phyloP scores from a whole-genome alignment of 805 yeast species.

The Monosporozyma servazzii region DNA sequence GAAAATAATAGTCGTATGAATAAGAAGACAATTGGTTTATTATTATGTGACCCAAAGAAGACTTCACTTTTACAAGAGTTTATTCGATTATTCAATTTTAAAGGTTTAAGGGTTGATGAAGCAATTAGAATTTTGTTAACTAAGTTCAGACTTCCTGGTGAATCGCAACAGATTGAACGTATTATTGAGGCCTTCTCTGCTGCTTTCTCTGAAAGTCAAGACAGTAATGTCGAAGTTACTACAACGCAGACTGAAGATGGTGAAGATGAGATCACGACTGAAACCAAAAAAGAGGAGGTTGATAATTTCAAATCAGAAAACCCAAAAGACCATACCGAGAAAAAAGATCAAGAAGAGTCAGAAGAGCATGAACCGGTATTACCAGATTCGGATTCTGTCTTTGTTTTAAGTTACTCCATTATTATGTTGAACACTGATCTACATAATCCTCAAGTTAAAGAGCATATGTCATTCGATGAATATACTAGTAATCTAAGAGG shows the following conservation, averaged over 20 bases:
- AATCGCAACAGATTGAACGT: constrained; percentile 92
- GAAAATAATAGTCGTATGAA: constrained; percentile 74
- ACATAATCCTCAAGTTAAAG: constrained; percentile 86
- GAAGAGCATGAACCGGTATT: constrained; percentile 37
- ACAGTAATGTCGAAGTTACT: constrained; percentile 16
- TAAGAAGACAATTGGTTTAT: constrained; percentile 82
- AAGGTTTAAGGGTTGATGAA: constrained; percentile 79
- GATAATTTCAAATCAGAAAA: not conserved
- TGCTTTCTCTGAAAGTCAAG: constrained; percentile 62
- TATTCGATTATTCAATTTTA: constrained; percentile 64
- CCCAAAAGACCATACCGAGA: not conserved
- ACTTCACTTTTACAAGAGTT: constrained; percentile 51
- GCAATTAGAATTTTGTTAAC: constrained; percentile 76
- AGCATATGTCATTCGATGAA: constrained; percentile 81
- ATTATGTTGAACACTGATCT: constrained; percentile 91
- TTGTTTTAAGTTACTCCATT: constrained; percentile 81
- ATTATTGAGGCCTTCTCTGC: constrained; percentile 80
- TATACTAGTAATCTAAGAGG: constrained; percentile 76
- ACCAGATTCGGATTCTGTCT: constrained; percentile 80
- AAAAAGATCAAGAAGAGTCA: constrained; percentile 9
- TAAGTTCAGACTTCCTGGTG: constrained; percentile 90
- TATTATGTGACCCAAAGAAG: constrained; percentile 68
- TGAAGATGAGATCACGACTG: not conserved
- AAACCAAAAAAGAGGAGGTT: not conserved
- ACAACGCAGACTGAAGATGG: not conserved